These are phyloP conservation scores for Coprinellus aureogranulatus DNA, from an alignment of 768 basidiomycete genomes.

Conservation along the genomic window DNA sequence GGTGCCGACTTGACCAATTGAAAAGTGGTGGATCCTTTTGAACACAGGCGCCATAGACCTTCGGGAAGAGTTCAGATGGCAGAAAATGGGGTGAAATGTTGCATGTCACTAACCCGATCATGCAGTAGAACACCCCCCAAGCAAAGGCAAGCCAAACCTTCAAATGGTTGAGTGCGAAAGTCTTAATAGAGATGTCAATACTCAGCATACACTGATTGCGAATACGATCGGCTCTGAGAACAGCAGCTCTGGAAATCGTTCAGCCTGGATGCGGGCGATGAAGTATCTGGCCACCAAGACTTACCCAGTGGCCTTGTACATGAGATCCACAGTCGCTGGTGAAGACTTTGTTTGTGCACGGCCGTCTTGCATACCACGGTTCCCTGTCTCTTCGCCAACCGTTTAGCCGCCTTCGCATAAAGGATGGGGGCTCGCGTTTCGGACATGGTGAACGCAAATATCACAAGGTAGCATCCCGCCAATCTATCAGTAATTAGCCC, in stretches of 20 bases:
- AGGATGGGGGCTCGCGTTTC: slow-evolving; percentile 74
- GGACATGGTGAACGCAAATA: slow-evolving; percentile 51
- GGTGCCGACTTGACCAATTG: slow-evolving; percentile 53
- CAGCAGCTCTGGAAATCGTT: slow-evolving; percentile 45
- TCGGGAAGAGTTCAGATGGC: background rate
- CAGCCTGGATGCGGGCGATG: no score
- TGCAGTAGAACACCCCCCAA: slow-evolving; percentile 70
- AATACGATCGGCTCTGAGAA: slow-evolving; percentile 70
- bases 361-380: slow-evolving; percentile 54
- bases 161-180: background rate
- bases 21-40: slow-evolving; percentile 53
- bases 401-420: slow-evolving; percentile 55
- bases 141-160: slow-evolving; percentile 65
- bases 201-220: slow-evolving; percentile 64
- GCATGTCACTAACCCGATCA: slow-evolving; percentile 42
- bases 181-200: slow-evolving; percentile 27
- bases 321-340: slow-evolving; percentile 58
- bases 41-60: slow-evolving; percentile 60
- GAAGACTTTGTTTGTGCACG: slow-evolving; percentile 47
- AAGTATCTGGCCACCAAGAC: slow-evolving; percentile 30
- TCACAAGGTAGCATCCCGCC: slow-evolving; percentile 24
- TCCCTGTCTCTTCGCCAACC: slow-evolving; percentile 57
- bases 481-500: slow-evolving; percentile 8
- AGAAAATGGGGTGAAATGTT: slow-evolving; percentile 28
- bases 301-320: slow-evolving; percentile 66